These are phyloP conservation scores for Phytopythium sindhum DNA, from an alignment of 352 stramenopile species.

Conservation along the genomic window DNA sequence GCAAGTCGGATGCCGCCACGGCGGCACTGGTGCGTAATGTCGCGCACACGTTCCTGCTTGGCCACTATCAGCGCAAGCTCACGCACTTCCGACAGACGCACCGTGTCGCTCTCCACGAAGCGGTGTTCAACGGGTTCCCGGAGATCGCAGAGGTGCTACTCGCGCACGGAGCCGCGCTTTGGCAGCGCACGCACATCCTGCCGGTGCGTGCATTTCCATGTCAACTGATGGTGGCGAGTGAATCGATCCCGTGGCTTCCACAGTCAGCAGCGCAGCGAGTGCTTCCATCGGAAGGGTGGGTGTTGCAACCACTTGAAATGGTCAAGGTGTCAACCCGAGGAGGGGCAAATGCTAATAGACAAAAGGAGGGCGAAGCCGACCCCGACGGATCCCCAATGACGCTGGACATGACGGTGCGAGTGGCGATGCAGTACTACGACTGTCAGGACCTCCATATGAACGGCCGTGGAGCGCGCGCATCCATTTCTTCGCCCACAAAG, in stretches of 20 bases:
- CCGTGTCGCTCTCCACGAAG: constrained; percentile 71
- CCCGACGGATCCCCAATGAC: constrained; percentile 27
- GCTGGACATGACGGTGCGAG: constrained; percentile 40
- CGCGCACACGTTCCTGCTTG: constrained; percentile 56
- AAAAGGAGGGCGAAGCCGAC: not conserved
- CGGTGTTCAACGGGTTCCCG: constrained; percentile 60
- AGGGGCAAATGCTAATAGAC: not conserved
- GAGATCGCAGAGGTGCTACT: constrained; percentile 54
- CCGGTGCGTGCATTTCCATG: constrained; percentile 45
- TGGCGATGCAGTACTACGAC: constrained; percentile 42
- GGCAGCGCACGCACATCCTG: constrained; percentile 61
- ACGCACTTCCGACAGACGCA: constrained; percentile 50
- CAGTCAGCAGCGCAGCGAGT: constrained; percentile 9
- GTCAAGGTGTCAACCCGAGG: not conserved
- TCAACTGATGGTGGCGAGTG: constrained; percentile 9
- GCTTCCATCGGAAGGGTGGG: constrained; percentile 37
- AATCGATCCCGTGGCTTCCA: constrained; percentile 7
- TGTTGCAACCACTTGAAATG: constrained; percentile 35
- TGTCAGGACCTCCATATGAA: constrained; percentile 6
- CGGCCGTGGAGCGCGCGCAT: constrained; percentile 15
- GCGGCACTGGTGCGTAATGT: constrained; percentile 56
- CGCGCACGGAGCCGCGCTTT: constrained; percentile 41
- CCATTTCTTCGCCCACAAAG: not conserved
- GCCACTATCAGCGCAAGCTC: constrained; percentile 45
- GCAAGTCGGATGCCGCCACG: constrained; percentile 38